A percentile compares a stretch with the other conserved stretches of the same genome.
These are phyloP conservation scores for Schizophyllum amplum DNA, from an alignment of 1,284 basidiomycete genomes.

Conservation along the genomic window DNA sequence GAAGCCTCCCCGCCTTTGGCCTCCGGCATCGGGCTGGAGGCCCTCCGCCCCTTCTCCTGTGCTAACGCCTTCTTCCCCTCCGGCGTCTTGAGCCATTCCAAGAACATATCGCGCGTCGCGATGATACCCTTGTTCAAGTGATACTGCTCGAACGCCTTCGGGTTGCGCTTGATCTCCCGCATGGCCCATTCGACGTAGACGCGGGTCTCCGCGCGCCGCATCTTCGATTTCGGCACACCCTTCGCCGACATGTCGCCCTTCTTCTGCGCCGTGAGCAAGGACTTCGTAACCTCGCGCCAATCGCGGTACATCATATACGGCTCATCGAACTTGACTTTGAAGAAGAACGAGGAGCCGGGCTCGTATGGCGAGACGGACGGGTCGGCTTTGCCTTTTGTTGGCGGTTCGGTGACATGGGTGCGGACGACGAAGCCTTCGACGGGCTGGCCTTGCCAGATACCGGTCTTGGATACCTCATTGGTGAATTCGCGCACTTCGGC, in stretches of 20 bases:
- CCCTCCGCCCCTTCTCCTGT: slow-evolving; percentile 13
- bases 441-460: slow-evolving; percentile 78
- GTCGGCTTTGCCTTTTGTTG: slow-evolving; percentile 18
- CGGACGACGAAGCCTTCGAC: slow-evolving; percentile 98
- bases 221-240: slow-evolving; percentile 50
- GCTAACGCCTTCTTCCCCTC: slow-evolving; percentile 14
- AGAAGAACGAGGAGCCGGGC: slow-evolving; percentile 87
- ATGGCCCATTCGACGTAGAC: slow-evolving; percentile 66
- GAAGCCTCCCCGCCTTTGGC: not conserved
- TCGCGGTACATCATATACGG: slow-evolving; percentile 98
- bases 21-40: slow-evolving; percentile 10
- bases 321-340: slow-evolving; percentile 99
- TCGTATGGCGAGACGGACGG: slow-evolving; percentile 49
- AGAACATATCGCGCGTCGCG: slow-evolving; percentile 72
- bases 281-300: slow-evolving; percentile 92
- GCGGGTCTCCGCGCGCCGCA: slow-evolving; percentile 59
- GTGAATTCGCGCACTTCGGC: slow-evolving; percentile 71
- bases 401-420: slow-evolving; percentile 48
- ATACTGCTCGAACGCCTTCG: slow-evolving; percentile 58
- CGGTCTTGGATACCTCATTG: slow-evolving; percentile 55
- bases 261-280: slow-evolving; percentile 42
- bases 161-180: slow-evolving; percentile 59
- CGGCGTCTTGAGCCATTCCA: slow-evolving; percentile 47
- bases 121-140: slow-evolving; percentile 78
- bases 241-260: slow-evolving; percentile 20